Conservation (phyloP, 345 rosid genomes). For the Aegle marmelos region DNA sequence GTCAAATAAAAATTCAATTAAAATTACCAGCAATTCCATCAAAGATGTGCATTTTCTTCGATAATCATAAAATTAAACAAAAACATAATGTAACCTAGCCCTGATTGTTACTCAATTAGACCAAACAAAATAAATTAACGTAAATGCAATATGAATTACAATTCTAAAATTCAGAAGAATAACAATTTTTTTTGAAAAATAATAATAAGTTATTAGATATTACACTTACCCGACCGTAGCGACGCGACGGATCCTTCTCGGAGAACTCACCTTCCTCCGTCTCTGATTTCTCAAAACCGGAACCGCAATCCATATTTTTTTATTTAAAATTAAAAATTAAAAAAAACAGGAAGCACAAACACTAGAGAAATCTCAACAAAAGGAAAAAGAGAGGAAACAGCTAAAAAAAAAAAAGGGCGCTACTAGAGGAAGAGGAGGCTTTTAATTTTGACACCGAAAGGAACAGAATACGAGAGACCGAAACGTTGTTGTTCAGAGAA, state of each 20-base stretch:
- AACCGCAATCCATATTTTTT: constrained; percentile 38
- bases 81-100: background rate
- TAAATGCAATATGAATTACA: background rate
- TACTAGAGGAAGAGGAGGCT: constrained; percentile 17
- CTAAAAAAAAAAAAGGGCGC: background rate
- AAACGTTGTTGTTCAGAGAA: constrained; percentile 31
- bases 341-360: background rate
- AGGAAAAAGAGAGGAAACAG: background rate
- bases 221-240: constrained; percentile 57
- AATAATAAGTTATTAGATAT: background rate
- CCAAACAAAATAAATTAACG: background rate
- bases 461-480: constrained; percentile 12
- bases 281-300: constrained; percentile 22
- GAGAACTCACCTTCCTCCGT: constrained; percentile 42
- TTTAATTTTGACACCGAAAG: constrained; percentile 10
- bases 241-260: constrained; percentile 68
- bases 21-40: background rate
- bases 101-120: background rate
- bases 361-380: background rate
- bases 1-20: background rate
- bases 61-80: background rate
- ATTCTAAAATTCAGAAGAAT: background rate
- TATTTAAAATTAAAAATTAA: background rate
- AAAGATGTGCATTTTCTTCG: background rate
- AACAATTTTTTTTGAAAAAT: background rate